These are phyloP conservation scores for Solanum hybrid DNA, from an alignment of 305 asterid genomes.

Conservation along the genomic window DNA sequence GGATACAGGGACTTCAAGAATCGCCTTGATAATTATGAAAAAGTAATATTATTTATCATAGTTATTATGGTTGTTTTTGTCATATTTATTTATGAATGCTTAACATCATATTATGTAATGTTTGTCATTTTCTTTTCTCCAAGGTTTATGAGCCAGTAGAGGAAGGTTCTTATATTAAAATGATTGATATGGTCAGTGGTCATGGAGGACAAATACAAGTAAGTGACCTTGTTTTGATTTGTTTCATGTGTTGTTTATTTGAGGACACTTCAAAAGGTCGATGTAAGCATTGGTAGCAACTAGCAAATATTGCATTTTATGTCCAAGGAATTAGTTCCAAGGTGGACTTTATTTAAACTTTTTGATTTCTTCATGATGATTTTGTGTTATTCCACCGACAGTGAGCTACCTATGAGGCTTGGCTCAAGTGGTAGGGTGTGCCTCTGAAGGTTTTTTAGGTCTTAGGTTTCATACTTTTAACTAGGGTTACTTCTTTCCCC, in stretches of 20 bases:
- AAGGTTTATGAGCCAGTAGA: conserved; percentile 96
- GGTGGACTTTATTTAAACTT: neutral
- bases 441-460: neutral
- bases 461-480: neutral
- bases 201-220: conserved; percentile 97
- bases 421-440: neutral
- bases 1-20: conserved; percentile 88
- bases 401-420: neutral
- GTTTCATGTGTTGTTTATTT: neutral
- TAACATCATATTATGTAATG: conserved; percentile 4
- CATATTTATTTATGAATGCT: neutral
- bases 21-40: conserved; percentile 92
- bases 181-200: conserved; percentile 99
- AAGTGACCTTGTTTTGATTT: conserved; percentile 12
- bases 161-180: conserved; percentile 96
- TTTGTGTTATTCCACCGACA: neutral
- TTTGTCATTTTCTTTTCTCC: conserved; percentile 13
- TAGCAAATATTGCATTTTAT: neutral
- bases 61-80: neutral
- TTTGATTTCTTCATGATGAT: neutral
- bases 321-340: neutral
- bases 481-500: neutral
- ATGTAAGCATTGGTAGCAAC: neutral
- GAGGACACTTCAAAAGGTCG: conserved; percentile 2
- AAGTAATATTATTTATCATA: conserved; percentile 41